These are phyloP conservation scores for Nakaseomyces nivariensis DNA, from an alignment of 1,139 yeast genomes.

Conservation along the genomic window DNA sequence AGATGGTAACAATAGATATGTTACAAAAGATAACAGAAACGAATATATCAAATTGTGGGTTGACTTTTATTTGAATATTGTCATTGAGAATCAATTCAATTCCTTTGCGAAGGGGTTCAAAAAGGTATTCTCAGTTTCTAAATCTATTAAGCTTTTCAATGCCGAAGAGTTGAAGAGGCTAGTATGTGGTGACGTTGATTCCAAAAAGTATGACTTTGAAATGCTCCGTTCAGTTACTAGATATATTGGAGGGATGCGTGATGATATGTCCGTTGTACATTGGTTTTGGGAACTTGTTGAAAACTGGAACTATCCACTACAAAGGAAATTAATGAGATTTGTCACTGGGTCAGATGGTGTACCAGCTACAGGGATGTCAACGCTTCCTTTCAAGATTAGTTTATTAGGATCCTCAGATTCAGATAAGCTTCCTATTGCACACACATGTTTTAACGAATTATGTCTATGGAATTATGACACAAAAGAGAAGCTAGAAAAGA, in stretches of 20 bases:
- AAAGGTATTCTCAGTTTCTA: slow-evolving; percentile 61
- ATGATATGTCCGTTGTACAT: slow-evolving; percentile 34
- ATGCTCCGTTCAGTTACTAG: slow-evolving; percentile 61
- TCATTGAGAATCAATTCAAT: slow-evolving; percentile 43
- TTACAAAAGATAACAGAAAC: slow-evolving; percentile 46
- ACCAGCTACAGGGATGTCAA: slow-evolving; percentile 84
- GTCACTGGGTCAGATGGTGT: slow-evolving; percentile 86
- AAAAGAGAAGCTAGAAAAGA: slow-evolving; percentile 42
- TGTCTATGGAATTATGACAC: slow-evolving; percentile 59
- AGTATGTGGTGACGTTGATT: slow-evolving; percentile 64
- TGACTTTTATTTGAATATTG: slow-evolving; percentile 46
- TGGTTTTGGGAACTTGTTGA: slow-evolving; percentile 86
- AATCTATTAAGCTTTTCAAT: slow-evolving; percentile 65
- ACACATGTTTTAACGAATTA: slow-evolving; percentile 87
- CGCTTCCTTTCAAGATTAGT: slow-evolving; percentile 58
- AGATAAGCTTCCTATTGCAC: slow-evolving; percentile 67
- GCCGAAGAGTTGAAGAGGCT: slow-evolving; percentile 74
- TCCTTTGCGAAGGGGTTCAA: slow-evolving; percentile 64
- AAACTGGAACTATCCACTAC: slow-evolving; percentile 37
- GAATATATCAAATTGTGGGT: slow-evolving; percentile 56
- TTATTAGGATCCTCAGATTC: slow-evolving; percentile 36
- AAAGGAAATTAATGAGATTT: slow-evolving; percentile 58
- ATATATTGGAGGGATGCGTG: slow-evolving; percentile 51
- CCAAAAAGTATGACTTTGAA: slow-evolving; percentile 48
- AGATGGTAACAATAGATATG: slow-evolving; percentile 45